Base-by-base conservation (phyloP, 495 filamentous ascomycete species). In the Podospora comata region DNA sequence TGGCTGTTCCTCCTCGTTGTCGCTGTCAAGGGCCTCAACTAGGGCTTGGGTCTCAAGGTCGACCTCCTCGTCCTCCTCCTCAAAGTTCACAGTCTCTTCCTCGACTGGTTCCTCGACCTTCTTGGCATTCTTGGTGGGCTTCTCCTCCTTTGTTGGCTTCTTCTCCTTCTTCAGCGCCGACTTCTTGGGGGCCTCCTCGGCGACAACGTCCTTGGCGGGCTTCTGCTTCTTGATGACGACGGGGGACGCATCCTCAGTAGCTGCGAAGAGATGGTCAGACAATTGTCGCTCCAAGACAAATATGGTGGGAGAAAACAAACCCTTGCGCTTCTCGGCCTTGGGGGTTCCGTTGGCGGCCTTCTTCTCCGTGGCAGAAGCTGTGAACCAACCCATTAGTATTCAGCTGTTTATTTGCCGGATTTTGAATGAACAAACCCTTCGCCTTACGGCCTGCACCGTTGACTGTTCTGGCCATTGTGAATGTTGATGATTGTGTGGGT, bases 11-110 rank as follows among this genome's bases (percentile, higher is more conserved):
- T 82, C 74, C 57, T 91, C 90, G 58, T 88, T 86, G 68, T 88
- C 91, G 79, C 90, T 93, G 77, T 97, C 93, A 74, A 97, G 92
- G 20, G 91, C 72, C 83, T 89, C 73, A 88, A 88, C 68, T 87
- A 87, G 62, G 83, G 92, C 72, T 81, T 86, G 69, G 85, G 79
- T 78, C 28, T 83, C 70, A 6, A 70, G 77, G 34, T 82, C 77
- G 20, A 75, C 70, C 57, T 85, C 82, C 19, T 79, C 81, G 4
- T 78, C 64, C 16, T 81, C 79, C 13, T 71, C 78, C 18, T 79
- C 64, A 30, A 68, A 68, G 18, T 80, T 74, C 6, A 72, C 68
- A 20, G 78, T 76, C n/a, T 69, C 71, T 28, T 72, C 64, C 53
- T 71, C 70, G 54, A 39, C 72, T 4, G 59, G 60, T 7, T 63